Evolutionary conservation across 2,329 filamentous ascomycete genomes (phyloP), one percentile per base, ranked within the genome.

Genomic region (Fusarium temperatum): DNA sequence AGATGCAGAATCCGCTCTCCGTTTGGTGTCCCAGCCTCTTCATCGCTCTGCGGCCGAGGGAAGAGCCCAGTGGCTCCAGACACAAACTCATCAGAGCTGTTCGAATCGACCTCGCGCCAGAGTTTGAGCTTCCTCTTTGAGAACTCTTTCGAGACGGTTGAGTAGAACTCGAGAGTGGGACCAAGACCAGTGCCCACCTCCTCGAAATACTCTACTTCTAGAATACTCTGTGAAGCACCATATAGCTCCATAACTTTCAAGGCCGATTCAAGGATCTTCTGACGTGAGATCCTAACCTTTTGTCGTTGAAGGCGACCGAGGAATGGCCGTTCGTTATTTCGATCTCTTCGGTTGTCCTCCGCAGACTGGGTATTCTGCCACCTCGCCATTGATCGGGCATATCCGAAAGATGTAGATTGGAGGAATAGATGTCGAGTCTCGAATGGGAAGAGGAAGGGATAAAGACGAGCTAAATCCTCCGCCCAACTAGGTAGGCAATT

Each of bases 161-260:
- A 98, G 83, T 99, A 99, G 81, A 99, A 99, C 81, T 99, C 96
- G 20, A 99, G 88, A 1, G 96, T 99, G 8, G 96, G 96, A 0
- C 96, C 96, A 51, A 99, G 87, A 53, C 96, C 96, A 30, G 97
- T 99, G 64, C 96, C 96, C 28, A 99, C 96, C 83, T 99, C 96
- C 78, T 98, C 96, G 76, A 99, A 99, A 80, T 99, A 99, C 79
- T 99, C 97, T 5, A 99, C 96, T 80, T 99, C 96, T 2, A 99
- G 85, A 35, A 98, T 94, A 81, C 96, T 98, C 67, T 97, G 94
- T 2, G 96, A 97, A n/a, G 94, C 94, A 2, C 96, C 96, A 78
- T 99, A 99, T 6, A 98, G 89, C 77, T 99, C 96, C 96, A 99
- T 98, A 36, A 99, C 96, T 83, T 99, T 99, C 81, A 98, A 87